Evolutionary conservation across 371 early-diverging fungal genomes (phyloP).

Genomic region (Gilbertella persicaria): DNA sequence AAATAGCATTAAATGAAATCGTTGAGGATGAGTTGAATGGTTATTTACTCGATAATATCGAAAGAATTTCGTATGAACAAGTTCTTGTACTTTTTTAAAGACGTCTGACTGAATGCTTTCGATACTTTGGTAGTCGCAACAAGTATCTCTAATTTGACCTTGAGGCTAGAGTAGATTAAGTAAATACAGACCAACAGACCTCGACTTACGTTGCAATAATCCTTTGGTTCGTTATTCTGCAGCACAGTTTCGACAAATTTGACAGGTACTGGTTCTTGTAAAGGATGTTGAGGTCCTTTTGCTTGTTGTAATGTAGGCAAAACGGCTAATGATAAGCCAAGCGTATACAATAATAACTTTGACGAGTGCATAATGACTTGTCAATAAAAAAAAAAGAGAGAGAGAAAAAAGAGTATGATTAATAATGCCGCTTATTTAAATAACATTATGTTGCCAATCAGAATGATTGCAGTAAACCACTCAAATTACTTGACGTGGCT

Average conservation of each 20-base stretch:
- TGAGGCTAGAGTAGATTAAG: slow-evolving; percentile 47
- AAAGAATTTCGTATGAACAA: slow-evolving; percentile 85
- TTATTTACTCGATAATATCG: slow-evolving; percentile 88
- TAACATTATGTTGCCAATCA: too few relatives aligned
- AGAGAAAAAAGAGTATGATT: not conserved
- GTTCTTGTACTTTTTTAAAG: slow-evolving; percentile 61
- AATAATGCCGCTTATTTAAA: too few relatives aligned
- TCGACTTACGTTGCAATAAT: slow-evolving; percentile 48
- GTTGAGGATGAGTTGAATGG: too few relatives aligned
- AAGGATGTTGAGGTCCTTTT: slow-evolving; percentile 20
- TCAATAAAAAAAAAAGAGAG: not conserved
- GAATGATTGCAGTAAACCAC: too few relatives aligned
- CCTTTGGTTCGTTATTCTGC: slow-evolving; percentile 17
- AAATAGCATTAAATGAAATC: not conserved
- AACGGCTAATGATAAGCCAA: slow-evolving; percentile 5
- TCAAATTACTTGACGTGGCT: too few relatives aligned
- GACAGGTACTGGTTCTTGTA: slow-evolving; percentile 36
- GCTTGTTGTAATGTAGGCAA: slow-evolving; percentile 16
- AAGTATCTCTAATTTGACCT: slow-evolving; percentile 78
- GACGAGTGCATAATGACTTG: not conserved
- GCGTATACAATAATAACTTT: not conserved
- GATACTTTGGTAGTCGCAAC: slow-evolving; percentile 82
- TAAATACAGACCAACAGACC: not conserved
- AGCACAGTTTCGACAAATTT: slow-evolving; percentile 40
- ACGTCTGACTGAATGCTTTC: slow-evolving; percentile 75